Evolutionary conservation across 176 grass and related monocot genomes (phyloP), one percentile per base, ranked within the genome.

Genomic region (Avena insularis): DNA sequence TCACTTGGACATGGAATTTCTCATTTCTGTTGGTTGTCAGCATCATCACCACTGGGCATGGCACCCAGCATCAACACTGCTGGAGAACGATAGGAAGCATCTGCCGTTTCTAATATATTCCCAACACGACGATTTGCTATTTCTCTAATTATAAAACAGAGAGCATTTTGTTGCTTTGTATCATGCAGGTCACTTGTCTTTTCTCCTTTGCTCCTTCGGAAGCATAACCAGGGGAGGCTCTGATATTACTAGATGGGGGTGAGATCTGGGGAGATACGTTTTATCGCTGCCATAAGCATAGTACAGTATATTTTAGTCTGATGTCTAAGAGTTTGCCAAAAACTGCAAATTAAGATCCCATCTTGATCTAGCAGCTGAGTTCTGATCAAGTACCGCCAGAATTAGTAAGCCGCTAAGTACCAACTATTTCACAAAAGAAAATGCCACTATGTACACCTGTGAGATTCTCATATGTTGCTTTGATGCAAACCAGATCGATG

Each of bases 151-250:
- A 40, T 75, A 75, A 75, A 75, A 49, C 23, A 27, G 46, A 16
- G 17, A 4, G 16, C 74, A 84, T 78, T 45, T 51, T 46, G 21
- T 59, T 86, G 65, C 54, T 49, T 70, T 77, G 71, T 70, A 5
- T 29, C 71, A 49, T 25, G 21, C 71, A 75, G 47, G 45, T 35
- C 19, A 35, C 57, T 64, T 87, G 47, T 76, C 78, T 65, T 50
- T 73, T 85, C 82, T 84, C 48, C 51, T 71, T 0, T 63, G 55
- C 63, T 64, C 62, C 57, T 45, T 23, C 12, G 21, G 9, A 56
- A 75, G n/a, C 71, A 82, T 60, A 61, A 70, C 84, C 54, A 79
- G n/a, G 62, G 33, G 51, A 83, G 47, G 83, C 35, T 56, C 79
- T 71, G 71, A 82, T 31, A 63, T 63, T 71, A 63, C 31, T 71